These are phyloP conservation scores for Daldinia sp. DNA, from an alignment of 2,329 filamentous ascomycete genomes.

Conservation along the genomic window DNA sequence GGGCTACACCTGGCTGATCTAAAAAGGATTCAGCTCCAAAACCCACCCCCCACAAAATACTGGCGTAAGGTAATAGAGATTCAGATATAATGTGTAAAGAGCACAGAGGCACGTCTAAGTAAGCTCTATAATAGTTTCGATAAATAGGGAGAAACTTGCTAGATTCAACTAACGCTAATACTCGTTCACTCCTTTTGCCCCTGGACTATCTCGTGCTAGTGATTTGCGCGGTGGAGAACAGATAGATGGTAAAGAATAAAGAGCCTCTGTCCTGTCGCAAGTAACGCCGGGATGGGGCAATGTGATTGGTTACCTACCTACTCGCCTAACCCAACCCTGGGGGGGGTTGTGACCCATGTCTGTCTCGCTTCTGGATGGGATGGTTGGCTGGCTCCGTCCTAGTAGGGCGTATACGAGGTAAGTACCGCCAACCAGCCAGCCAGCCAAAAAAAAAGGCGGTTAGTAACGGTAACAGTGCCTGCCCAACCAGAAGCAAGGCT, in stretches of 20 bases:
- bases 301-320: not conserved
- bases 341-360: not conserved
- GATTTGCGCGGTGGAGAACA: not conserved
- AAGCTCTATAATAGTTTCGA: not conserved
- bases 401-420: constrained; percentile 1
- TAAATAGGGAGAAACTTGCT: not conserved
- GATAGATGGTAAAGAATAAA: not conserved
- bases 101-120: not conserved
- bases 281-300: not conserved
- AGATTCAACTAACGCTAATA: not conserved
- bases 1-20: not conserved
- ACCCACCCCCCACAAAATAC: not conserved
- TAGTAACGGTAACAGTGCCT: constrained; percentile 24
- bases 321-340: not conserved
- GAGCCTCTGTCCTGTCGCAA: not conserved
- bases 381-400: not conserved
- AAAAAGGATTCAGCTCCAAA: not conserved
- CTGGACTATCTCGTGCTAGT: not conserved
- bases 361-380: not conserved
- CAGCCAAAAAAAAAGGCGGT: no score
- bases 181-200: not conserved
- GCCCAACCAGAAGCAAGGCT: not conserved
- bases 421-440: not conserved
- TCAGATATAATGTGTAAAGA: not conserved
- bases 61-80: not conserved